Evolutionary conservation across 352 stramenopile genomes (phyloP).

Genomic region (Pythium phragmitis): DNA sequence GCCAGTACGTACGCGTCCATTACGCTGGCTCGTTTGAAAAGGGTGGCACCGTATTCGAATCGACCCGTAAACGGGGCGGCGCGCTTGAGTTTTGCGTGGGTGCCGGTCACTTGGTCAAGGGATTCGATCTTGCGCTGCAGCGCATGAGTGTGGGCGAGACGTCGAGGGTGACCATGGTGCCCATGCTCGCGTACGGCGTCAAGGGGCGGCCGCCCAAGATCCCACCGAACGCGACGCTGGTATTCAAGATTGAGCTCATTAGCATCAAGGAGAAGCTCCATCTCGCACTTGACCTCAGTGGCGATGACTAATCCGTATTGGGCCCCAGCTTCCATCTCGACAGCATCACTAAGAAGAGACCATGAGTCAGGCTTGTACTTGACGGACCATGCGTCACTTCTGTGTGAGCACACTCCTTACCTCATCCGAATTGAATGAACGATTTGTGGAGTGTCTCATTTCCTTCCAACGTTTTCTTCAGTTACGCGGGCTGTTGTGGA

Average conservation of each 20-base stretch:
- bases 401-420: too few species aligned
- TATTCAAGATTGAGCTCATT: conserved; percentile 83
- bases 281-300: conserved; percentile 22
- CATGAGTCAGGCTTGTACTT: too few species aligned
- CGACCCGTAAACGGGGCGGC: conserved; percentile 51
- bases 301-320: conserved; percentile 2
- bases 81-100: conserved; percentile 77
- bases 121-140: conserved; percentile 67
- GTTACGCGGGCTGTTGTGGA: background rate
- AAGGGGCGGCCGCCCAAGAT: conserved; percentile 67
- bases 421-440: too few species aligned
- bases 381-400: too few species aligned
- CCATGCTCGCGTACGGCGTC: conserved; percentile 71
- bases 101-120: conserved; percentile 61
- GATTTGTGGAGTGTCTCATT: too few species aligned
- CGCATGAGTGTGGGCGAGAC: conserved; percentile 81
- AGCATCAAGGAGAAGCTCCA: conserved; percentile 75
- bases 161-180: conserved; percentile 53
- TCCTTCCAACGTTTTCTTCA: background rate
- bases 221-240: conserved; percentile 60
- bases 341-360: too few species aligned
- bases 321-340: too few species aligned
- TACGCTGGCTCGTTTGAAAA: conserved; percentile 62
- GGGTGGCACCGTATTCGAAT: conserved; percentile 58
- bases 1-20: conserved; percentile 74